Evolutionary conservation across 805 yeast genomes (phyloP).

Genomic region (Phaffomyces thermotolerans): DNA sequence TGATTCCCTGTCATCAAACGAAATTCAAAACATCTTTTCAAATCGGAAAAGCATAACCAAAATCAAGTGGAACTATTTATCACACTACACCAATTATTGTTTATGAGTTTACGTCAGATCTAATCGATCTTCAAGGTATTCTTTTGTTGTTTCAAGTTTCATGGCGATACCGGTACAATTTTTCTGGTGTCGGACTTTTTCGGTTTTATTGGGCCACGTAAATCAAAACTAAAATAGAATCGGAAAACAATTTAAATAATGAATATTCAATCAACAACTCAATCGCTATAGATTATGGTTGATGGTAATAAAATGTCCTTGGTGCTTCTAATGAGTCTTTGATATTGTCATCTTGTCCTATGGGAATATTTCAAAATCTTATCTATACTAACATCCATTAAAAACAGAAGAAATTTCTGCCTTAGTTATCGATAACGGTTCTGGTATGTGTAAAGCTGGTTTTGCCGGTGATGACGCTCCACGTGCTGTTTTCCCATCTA

Average conservation of each 20-base stretch:
- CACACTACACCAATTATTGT: background rate
- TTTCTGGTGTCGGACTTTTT: background rate
- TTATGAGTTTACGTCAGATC: background rate
- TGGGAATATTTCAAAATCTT: background rate
- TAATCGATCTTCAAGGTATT: too few relatives aligned
- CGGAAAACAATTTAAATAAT: background rate
- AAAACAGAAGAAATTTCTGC: constrained; percentile 19
- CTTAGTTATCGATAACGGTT: constrained; percentile 95
- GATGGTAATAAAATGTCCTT: background rate
- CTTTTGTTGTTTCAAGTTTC: background rate
- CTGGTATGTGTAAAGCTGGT: constrained; percentile 99
- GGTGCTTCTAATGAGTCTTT: too few relatives aligned
- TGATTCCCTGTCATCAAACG: too few relatives aligned
- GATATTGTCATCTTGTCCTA: background rate
- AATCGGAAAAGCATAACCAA: too few relatives aligned
- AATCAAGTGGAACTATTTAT: too few relatives aligned
- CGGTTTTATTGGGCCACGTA: constrained; percentile 2
- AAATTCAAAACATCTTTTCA: too few relatives aligned
- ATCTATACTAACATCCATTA: constrained; percentile 14
- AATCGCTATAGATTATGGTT: background rate
- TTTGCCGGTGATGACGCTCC: constrained; percentile 99
- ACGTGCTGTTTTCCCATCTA: constrained; percentile 99
- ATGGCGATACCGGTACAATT: constrained; percentile 6
- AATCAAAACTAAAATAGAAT: background rate
- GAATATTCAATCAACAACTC: background rate